Base-by-base conservation (phyloP, 2,329 filamentous ascomycete species). In the Ophiostoma piceae region DNA sequence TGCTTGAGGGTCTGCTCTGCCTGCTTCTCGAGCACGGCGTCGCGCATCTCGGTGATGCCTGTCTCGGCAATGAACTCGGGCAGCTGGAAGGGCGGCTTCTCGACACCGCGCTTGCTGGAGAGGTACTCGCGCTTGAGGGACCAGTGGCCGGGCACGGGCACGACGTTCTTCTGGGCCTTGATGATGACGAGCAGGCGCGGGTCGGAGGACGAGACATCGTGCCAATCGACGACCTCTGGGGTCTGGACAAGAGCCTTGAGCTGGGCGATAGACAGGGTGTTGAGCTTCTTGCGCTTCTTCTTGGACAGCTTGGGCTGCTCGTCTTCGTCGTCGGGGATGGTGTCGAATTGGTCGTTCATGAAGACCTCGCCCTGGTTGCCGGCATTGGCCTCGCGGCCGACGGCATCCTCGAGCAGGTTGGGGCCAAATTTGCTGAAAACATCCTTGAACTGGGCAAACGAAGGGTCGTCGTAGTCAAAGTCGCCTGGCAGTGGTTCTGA, bases 31-130 rank as follows among this genome's bases (percentile, higher is more conserved):
- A 98, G 81, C 0, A 96, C 93, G 2, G 95, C 94, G 78, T 98
- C 95, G 74, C 95, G 90, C 95, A 99, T 99, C 82, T 98, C 95
- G 19, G 93, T 88, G 76, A 99, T 99, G 43, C 95, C 95, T 1
- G 95, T 99, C 77, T 98, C 95, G 75, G 94, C 91, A 74, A 99
- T 99, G 79, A 98, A 99, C 76, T 94, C 95, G 0, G 95, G 95
- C 19, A 99, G 85, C 35, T 92, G 87, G 79, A 98, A 99, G 0
- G 94, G 89, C 0, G 94, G 87, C 80, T 99, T 99, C 79, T 99
- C 95, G 71, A 99, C 92, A 80, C 95, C 95, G 71, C 95, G 87
- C 80, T 99, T 99, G 64, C 94, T 97, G 0, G 94, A 98, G 2
- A 99, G 84, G 77, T 99, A 99, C 78, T 99, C 95, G 74, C 95